A percentile compares a stretch with the other conserved stretches of the same genome.
Evolutionary conservation across 192 early-diverging fungal genomes (phyloP).

Genomic region (Linnemannia exigua): DNA sequence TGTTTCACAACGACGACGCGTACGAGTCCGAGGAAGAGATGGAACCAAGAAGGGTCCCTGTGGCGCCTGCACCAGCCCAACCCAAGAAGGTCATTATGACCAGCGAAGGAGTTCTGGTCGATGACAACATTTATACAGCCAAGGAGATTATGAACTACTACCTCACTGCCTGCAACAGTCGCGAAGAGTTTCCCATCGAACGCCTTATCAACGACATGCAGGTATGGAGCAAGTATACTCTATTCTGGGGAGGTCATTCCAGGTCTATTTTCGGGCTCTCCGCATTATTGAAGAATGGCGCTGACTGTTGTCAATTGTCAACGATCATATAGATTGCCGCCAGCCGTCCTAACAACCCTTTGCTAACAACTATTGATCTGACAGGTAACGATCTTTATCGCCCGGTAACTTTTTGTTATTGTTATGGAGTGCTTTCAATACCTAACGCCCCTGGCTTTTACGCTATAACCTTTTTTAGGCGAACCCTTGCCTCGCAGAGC

Average conservation of each 20-base stretch:
- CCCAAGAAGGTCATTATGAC: conserved; percentile 35
- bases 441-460: background rate
- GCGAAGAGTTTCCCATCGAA: conserved; percentile 60
- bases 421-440: background rate
- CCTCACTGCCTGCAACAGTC: conserved; percentile 53
- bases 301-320: background rate
- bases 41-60: conserved; percentile 21
- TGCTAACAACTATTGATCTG: conserved; percentile 44
- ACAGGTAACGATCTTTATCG: conserved; percentile 12
- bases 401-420: no score
- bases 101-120: conserved; percentile 35
- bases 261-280: conserved; percentile 6
- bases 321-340: conserved; percentile 21
- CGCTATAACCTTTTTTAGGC: conserved; percentile 38
- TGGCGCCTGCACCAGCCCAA: conserved; percentile 10
- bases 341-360: conserved; percentile 31
- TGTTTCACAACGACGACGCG: conserved; percentile 55
- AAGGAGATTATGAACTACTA: conserved; percentile 61
- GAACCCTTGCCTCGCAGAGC: conserved; percentile 67
- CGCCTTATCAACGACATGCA: conserved; percentile 41
- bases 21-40: conserved; percentile 57
- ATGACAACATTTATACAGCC: conserved; percentile 57
- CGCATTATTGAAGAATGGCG: background rate
- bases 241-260: background rate
- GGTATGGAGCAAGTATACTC: conserved; percentile 20